Evolutionary conservation across 208 protist genomes (phyloP).

Genomic region (Crithidia fasciculata): DNA sequence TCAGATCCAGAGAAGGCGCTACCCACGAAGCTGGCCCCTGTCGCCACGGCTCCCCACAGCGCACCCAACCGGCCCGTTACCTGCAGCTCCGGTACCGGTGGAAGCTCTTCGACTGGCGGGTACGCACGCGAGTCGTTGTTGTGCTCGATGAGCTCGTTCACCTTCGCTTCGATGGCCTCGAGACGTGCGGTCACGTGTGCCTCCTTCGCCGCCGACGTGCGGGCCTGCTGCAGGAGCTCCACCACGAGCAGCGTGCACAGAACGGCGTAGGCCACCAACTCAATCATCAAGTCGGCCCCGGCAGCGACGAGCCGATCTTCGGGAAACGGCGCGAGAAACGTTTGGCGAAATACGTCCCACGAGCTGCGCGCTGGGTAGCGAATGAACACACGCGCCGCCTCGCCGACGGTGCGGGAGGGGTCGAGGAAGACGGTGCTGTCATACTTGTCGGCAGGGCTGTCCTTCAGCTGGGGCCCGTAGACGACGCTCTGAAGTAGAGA

Average conservation of each 20-base stretch:
- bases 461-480: slow-evolving; percentile 55
- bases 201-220: slow-evolving; percentile 61
- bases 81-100: slow-evolving; percentile 46
- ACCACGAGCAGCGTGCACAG: slow-evolving; percentile 66
- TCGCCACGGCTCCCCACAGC: slow-evolving; percentile 37
- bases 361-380: slow-evolving; percentile 69
- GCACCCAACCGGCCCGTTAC: slow-evolving; percentile 37
- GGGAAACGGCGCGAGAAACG: slow-evolving; percentile 71
- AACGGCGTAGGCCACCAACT: slow-evolving; percentile 75
- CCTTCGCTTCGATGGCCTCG: slow-evolving; percentile 74
- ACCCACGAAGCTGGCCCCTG: slow-evolving; percentile 17
- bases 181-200: slow-evolving; percentile 59
- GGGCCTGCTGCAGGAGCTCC: slow-evolving; percentile 65
- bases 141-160: slow-evolving; percentile 72
- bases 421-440: slow-evolving; percentile 61
- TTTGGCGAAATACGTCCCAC: slow-evolving; percentile 75
- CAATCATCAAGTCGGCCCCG: slow-evolving; percentile 81
- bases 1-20: slow-evolving; percentile 1
- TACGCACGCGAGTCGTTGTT: slow-evolving; percentile 20
- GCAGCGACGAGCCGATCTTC: slow-evolving; percentile 76
- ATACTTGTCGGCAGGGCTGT: slow-evolving; percentile 47
- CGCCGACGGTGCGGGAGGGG: slow-evolving; percentile 45
- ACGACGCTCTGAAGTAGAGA: slow-evolving; percentile 64
- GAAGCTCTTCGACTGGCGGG: slow-evolving; percentile 34
- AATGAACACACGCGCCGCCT: slow-evolving; percentile 73